A percentile compares a stretch with the other conserved stretches of the same genome.
Conservation (phyloP, 768 basidiomycete genomes). For the Hygrophoropsis aurantiaca region DNA sequence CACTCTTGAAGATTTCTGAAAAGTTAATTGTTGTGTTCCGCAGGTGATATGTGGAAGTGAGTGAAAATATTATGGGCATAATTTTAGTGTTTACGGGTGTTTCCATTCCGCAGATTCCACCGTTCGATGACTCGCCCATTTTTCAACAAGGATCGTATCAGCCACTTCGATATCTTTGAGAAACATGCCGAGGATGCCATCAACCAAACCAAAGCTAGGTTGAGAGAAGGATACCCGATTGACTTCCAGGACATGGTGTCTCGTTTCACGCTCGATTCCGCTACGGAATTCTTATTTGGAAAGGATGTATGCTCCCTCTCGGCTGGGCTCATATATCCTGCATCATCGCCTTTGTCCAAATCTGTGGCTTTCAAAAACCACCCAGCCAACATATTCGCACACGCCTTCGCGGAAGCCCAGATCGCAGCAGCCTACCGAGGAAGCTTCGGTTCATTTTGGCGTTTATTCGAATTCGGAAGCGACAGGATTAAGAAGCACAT, state of each 20-base stretch:
- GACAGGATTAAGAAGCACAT: conserved; percentile 38
- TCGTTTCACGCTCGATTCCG: conserved; percentile 57
- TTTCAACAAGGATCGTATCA: conserved; percentile 39
- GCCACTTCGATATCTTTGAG: conserved; percentile 42
- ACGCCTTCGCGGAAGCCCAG: conserved; percentile 41
- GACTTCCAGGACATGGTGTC: conserved; percentile 44
- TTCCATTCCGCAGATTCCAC: conserved; percentile 33
- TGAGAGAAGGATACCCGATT: conserved; percentile 36
- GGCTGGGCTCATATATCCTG: conserved; percentile 37
- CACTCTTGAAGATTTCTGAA: background rate
- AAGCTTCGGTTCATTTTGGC: conserved; percentile 44
- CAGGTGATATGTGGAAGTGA: conserved; percentile 41
- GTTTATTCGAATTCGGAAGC: conserved; percentile 42
- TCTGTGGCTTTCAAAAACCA: conserved; percentile 23
- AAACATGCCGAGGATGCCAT: conserved; percentile 33
- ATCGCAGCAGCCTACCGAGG: conserved; percentile 27
- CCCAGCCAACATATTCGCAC: conserved; percentile 35
- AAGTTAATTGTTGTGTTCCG: background rate
- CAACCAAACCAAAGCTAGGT: conserved; percentile 29
- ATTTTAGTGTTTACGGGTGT: background rate
- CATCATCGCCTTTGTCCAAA: conserved; percentile 18
- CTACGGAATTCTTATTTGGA: conserved; percentile 58
- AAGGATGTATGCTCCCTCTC: conserved; percentile 34
- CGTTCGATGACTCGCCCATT: conserved; percentile 43
- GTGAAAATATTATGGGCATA: conserved; percentile 1